A percentile compares a stretch with the other conserved stretches of the same genome.
phyloP scores from a whole-genome alignment of 805 yeast species.

The Ogataea dorogensis region DNA sequence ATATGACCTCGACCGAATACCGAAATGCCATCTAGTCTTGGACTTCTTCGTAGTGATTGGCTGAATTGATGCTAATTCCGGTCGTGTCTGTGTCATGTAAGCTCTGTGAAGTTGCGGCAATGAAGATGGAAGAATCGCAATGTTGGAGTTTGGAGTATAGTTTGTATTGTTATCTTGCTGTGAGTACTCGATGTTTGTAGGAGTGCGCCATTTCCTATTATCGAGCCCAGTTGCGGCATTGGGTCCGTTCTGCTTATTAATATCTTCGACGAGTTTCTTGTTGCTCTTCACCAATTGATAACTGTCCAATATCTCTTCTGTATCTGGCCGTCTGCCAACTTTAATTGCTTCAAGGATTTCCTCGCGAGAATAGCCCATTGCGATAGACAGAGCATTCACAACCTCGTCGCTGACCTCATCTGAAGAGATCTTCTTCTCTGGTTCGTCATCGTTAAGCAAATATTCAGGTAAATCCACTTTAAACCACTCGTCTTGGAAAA shows the following conservation, averaged over 20 bases:
- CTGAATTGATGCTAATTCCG: constrained; percentile 35
- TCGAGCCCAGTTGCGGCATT: constrained; percentile 6
- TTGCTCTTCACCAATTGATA: constrained; percentile 81
- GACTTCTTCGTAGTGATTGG: constrained; percentile 71
- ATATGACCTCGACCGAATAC: constrained; percentile 91
- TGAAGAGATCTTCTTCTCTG: constrained; percentile 32
- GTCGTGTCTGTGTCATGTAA: constrained; percentile 59
- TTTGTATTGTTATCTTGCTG: constrained; percentile 33
- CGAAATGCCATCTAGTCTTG: constrained; percentile 98
- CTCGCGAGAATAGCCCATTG: constrained; percentile 87
- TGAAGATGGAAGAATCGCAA: constrained; percentile 90
- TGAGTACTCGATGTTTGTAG: constrained; percentile 28
- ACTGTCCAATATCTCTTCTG: constrained; percentile 83
- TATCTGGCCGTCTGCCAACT: constrained; percentile 39
- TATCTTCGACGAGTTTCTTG: constrained; percentile 63
- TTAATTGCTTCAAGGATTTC: constrained; percentile 71
- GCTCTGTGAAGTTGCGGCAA: constrained; percentile 94
- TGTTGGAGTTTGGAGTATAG: constrained; percentile 69
- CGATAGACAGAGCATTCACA: constrained; percentile 66
- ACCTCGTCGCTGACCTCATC: constrained; percentile 69
- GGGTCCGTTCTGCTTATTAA: constrained; percentile 40
- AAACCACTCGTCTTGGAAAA: constrained; percentile 94
- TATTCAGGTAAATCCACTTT: constrained; percentile 76
- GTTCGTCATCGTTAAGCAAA: constrained; percentile 58
- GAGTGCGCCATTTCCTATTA: constrained; percentile 31